phyloP scores from a whole-genome alignment of 75 land plant species.

The Chamaecyparis obtusa region DNA sequence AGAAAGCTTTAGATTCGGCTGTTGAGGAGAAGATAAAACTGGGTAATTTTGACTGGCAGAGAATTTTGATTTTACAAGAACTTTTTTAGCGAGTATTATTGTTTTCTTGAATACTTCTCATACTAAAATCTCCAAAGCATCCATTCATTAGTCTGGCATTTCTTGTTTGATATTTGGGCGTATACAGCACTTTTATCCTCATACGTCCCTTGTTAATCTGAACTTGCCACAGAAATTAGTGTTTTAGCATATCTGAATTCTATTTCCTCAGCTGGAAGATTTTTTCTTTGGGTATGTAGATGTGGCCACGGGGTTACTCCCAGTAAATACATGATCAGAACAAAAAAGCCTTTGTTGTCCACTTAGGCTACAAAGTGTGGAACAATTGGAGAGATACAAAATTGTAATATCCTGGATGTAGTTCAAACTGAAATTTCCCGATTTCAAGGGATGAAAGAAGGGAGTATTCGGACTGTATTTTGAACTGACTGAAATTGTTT shows the following conservation, averaged over 20 bases:
- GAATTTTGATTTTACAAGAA: background rate
- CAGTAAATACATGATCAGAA: too few relatives aligned
- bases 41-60: conserved; percentile 42
- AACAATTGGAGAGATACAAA: too few relatives aligned
- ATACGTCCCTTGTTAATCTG: background rate
- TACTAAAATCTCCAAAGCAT: background rate
- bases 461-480: too few relatives aligned
- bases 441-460: too few relatives aligned
- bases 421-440: too few relatives aligned
- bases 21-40: conserved; percentile 63
- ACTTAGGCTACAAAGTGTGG: too few relatives aligned
- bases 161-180: background rate
- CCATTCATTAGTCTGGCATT: background rate
- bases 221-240: background rate
- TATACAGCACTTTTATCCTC: conserved; percentile 6
- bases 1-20: conserved; percentile 82
- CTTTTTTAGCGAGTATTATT: background rate
- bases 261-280: background rate
- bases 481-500: too few relatives aligned
- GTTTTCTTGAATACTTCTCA: background rate
- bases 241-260: background rate
- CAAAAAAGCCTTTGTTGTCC: too few relatives aligned
- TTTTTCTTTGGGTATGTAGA: background rate
- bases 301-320: too few relatives aligned
- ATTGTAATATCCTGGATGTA: too few relatives aligned